A percentile compares a stretch with the other conserved stretches of the same genome.
Evolutionary conservation across 2,329 filamentous ascomycete species (phyloP).

Genomic region (Thielaviopsis cerberus): DNA sequence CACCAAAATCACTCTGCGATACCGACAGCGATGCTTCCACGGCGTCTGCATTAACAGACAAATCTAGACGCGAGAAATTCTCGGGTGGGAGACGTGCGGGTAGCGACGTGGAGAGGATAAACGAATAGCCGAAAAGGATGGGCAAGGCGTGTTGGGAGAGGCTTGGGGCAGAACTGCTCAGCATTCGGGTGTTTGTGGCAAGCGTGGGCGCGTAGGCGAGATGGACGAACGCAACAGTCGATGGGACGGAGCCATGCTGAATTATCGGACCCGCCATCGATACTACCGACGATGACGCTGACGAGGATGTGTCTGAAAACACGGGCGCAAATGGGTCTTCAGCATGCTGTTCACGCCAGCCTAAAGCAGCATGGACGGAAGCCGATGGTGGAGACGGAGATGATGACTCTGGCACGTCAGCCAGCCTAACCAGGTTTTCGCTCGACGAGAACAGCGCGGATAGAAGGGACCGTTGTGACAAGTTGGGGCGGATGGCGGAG

Average conservation of each 20-base stretch:
- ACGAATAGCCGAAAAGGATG: background rate
- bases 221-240: background rate
- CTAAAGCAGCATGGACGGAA: background rate
- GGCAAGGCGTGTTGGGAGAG: no score
- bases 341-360: background rate
- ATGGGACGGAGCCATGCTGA: background rate
- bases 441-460: background rate
- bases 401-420: background rate
- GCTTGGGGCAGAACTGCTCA: no score
- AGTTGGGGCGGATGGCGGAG: background rate
- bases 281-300: background rate
- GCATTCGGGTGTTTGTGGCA: no score
- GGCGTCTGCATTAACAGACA: no score
- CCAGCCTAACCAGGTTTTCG: background rate
- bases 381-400: background rate
- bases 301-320: background rate
- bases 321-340: background rate
- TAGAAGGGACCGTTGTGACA: background rate
- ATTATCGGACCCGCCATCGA: background rate
- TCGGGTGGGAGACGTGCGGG: background rate
- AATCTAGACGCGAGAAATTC: no score
- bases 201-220: no score
- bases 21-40: background rate
- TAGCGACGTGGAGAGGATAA: background rate
- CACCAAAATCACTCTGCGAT: background rate